phyloP scores from a whole-genome alignment of 495 filamentous ascomycete genomes.

The Aspergillus funiculosus region DNA sequence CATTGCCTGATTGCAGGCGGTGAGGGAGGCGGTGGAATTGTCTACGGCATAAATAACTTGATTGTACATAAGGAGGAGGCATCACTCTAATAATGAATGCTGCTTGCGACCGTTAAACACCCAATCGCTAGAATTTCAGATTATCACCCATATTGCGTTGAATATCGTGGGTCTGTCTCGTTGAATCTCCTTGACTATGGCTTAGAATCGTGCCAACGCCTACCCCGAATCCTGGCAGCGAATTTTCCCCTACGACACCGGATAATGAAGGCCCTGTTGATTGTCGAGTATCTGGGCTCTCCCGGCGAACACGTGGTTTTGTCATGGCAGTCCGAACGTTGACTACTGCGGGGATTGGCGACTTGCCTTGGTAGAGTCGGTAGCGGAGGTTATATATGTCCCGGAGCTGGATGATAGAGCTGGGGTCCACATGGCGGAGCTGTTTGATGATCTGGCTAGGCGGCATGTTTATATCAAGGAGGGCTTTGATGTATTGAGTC shows the following conservation, averaged over 20 bases:
- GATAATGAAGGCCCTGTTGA: background rate
- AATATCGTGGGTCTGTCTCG: too few relatives aligned
- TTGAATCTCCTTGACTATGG: too few relatives aligned
- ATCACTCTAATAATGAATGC: too few relatives aligned
- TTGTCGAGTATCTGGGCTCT: background rate
- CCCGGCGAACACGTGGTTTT: background rate
- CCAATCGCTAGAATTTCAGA: too few relatives aligned
- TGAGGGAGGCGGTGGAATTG: too few relatives aligned
- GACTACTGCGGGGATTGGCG: conserved; percentile 3
- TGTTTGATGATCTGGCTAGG: conserved; percentile 15
- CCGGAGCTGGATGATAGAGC: conserved; percentile 11
- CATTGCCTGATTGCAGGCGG: background rate
- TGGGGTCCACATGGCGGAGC: conserved; percentile 11
- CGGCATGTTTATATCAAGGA: conserved; percentile 14
- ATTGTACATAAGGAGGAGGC: too few relatives aligned
- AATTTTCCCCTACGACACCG: background rate
- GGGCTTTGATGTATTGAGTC: conserved; percentile 14
- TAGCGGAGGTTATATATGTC: conserved; percentile 13
- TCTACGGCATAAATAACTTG: too few relatives aligned
- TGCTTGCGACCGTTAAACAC: too few relatives aligned
- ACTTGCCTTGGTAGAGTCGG: conserved; percentile 12
- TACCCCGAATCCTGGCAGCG: background rate
- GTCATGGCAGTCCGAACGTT: background rate
- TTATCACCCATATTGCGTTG: too few relatives aligned
- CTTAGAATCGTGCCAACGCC: background rate